Evolutionary conservation across 2,329 filamentous ascomycete species (phyloP).

Genomic region (Aureobasidium lini): DNA sequence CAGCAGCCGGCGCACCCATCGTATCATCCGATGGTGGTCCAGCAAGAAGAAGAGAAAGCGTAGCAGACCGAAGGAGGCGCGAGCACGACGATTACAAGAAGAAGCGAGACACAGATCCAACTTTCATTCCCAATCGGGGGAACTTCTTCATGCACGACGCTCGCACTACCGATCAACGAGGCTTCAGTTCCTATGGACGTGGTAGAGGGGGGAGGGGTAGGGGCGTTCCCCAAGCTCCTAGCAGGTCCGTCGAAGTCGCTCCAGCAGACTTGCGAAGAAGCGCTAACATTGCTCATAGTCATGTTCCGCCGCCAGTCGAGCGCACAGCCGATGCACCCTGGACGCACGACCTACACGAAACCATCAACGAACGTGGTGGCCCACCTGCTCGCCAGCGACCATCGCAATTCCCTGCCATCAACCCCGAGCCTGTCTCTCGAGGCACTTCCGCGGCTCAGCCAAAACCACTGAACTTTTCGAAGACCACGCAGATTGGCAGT

Average conservation of each 20-base stretch:
- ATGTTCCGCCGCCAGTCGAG: slow-evolving; percentile 32
- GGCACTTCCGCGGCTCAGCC: slow-evolving; percentile 10
- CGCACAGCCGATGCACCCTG: slow-evolving; percentile 67
- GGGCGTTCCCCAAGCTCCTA: slow-evolving; percentile 12
- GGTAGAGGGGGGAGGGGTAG: slow-evolving; percentile 54
- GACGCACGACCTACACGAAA: slow-evolving; percentile 86
- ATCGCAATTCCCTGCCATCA: neutral
- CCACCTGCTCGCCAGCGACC: slow-evolving; percentile 1
- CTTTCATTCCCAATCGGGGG: slow-evolving; percentile 89
- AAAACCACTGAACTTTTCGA: slow-evolving; percentile 54
- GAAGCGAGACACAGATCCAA: slow-evolving; percentile 79
- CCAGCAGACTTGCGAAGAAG: neutral
- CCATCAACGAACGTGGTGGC: slow-evolving; percentile 40
- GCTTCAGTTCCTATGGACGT: slow-evolving; percentile 64
- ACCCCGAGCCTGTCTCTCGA: neutral
- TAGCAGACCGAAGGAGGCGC: slow-evolving; percentile 64
- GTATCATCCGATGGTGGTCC: neutral
- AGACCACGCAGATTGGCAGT: slow-evolving; percentile 74
- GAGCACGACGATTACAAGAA: slow-evolving; percentile 89
- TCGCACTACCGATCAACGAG: slow-evolving; percentile 67
- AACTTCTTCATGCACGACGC: slow-evolving; percentile 97
- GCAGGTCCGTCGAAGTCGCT: neutral
- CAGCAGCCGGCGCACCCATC: slow-evolving; percentile 3
- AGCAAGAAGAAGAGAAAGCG: slow-evolving; percentile 41
- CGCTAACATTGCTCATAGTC: slow-evolving; percentile 12